Evolutionary conservation across 2,329 filamentous ascomycete genomes (phyloP), one percentile per base, ranked within the genome.

Genomic region (Aspergillus fijiensis): DNA sequence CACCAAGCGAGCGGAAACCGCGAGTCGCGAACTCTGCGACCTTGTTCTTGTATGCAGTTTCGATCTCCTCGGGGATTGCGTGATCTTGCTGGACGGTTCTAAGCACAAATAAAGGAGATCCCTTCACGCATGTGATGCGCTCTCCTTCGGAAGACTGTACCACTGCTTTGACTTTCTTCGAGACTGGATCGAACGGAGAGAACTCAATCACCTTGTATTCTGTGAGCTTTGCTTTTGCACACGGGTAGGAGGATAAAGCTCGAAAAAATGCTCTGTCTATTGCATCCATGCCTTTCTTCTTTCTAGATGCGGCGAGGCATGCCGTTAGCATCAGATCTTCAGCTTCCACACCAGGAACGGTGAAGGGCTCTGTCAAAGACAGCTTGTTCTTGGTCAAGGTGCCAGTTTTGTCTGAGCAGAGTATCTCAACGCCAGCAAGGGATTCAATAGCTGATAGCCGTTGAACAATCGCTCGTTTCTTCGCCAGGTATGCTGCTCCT

Each of bases 181-280:
- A 95, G 73, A 96, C 91, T 62, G 92, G 92, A 75, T 96, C 92
- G 78, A 96, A 96, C 65, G 92, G 92, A 77, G 87, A 85, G 83
- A 96, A 96, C 49, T 93, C 86, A 67, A 94, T 79, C 61, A 93
- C 89, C 79, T 88, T 89, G 85, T 94, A 96, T 81, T 91, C 91
- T 80, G 86, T 86, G 57, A 96, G 85, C 57, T 90, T 88, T 63
- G 81, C 78, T 84, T 95, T 96, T 79, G 91, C 91, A 64, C 86
- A 86, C 64, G 92, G 92, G 76, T 96, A 96, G 81, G 83, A 88
- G 74, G 86, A 86, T 65, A 96, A 87, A 23, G 89, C 85, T 82
- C 95, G 96, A 69, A 96, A 84, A 84, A 96, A 96, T 74, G 91
- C 92, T 84, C 94, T 95, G 85, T 96, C 92, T 69, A 96, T 96